These are phyloP conservation scores for Teratosphaeria gauchensis DNA, from an alignment of 2,329 filamentous ascomycete species.

Conservation along the genomic window DNA sequence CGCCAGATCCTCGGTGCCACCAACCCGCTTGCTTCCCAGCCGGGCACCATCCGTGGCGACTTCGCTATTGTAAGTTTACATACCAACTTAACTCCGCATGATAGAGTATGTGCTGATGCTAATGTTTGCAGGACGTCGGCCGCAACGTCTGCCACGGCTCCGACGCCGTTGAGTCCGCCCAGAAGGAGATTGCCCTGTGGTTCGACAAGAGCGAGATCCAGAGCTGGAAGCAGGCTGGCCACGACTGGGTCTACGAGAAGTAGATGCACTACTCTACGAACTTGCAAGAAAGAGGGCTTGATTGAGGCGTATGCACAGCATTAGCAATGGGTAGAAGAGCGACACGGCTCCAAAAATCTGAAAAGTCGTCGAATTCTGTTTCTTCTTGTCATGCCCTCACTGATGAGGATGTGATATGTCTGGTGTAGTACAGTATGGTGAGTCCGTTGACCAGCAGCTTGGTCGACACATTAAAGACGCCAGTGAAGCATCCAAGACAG, in stretches of 20 bases:
- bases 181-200: conserved; percentile 99
- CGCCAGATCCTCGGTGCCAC: conserved; percentile 95
- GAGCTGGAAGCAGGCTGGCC: conserved; percentile 72
- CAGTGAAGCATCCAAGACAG: neutral
- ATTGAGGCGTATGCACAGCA: neutral
- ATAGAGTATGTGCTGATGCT: neutral
- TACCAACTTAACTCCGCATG: neutral
- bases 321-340: neutral
- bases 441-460: neutral
- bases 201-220: conserved; percentile 83
- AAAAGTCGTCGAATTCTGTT: neutral
- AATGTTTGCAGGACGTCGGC: conserved; percentile 55
- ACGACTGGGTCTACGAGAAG: conserved; percentile 98
- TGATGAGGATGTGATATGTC: neutral
- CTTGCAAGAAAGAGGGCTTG: neutral
- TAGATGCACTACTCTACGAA: conserved; percentile 13
- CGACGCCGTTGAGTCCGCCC: conserved; percentile 94
- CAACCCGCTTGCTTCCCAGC: conserved; percentile 90
- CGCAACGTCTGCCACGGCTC: conserved; percentile 99
- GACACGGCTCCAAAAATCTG: neutral
- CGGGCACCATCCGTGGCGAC: conserved; percentile 97
- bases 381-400: neutral
- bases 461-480: neutral
- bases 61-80: conserved; percentile 54
- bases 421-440: neutral